phyloP scores from a whole-genome alignment of 768 basidiomycete species.

The Pleurotus eryngii region DNA sequence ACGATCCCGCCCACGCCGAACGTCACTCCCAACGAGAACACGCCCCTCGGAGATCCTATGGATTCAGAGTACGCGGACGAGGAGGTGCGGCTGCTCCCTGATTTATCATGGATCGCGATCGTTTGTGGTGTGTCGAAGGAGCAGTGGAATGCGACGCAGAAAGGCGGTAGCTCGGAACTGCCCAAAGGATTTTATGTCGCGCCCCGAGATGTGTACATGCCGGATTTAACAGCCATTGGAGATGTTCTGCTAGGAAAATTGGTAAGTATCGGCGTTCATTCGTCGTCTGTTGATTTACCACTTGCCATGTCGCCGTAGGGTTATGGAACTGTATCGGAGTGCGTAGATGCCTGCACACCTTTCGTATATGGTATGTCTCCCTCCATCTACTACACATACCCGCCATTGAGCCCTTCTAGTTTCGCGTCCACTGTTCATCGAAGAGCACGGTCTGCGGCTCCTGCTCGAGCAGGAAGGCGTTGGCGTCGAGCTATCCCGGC shows the following conservation, averaged over 20 bases:
- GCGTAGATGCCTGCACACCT: conserved; percentile 71
- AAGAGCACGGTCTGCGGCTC: conserved; percentile 72
- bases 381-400: not conserved
- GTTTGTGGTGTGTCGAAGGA: conserved; percentile 73
- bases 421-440: conserved; percentile 75
- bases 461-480: conserved; percentile 62
- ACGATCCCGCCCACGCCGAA: conserved; percentile 36
- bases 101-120: conserved; percentile 72
- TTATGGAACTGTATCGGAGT: conserved; percentile 80
- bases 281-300: not conserved
- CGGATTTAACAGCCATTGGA: conserved; percentile 69
- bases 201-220: conserved; percentile 78
- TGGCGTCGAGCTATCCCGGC: conserved; percentile 64
- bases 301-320: conserved; percentile 39
- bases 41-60: conserved; percentile 5
- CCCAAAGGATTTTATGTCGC: conserved; percentile 75
- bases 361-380: conserved; percentile 64
- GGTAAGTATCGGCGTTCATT: conserved; percentile 34
- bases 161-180: conserved; percentile 33
- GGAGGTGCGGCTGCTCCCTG: conserved; percentile 51
- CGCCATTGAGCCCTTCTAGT: conserved; percentile 34
- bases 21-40: not conserved
- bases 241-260: conserved; percentile 80
- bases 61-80: conserved; percentile 19
- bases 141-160: conserved; percentile 37